Conservation (phyloP, 345 rosid species). For the Lumnitzera racemosa region DNA sequence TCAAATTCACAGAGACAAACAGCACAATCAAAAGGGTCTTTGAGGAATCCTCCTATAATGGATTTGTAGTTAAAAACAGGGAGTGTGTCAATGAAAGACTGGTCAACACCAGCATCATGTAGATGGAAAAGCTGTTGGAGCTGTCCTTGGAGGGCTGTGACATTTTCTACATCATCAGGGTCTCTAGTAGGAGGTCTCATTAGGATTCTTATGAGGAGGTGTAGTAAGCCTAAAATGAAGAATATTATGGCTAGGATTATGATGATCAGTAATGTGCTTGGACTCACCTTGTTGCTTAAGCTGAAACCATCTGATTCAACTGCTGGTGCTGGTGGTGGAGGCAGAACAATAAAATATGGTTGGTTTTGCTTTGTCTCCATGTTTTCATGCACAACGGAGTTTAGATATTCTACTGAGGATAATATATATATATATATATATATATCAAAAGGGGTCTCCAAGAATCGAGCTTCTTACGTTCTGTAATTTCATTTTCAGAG, state of each 20-base stretch:
- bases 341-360: conserved; percentile 25
- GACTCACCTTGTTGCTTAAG: conserved; percentile 65
- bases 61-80: conserved; percentile 83
- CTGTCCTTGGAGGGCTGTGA: conserved; percentile 91
- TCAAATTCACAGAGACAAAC: conserved; percentile 97
- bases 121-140: conserved; percentile 92
- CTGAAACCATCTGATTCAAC: conserved; percentile 27
- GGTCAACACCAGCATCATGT: conserved; percentile 95
- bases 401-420: conserved; percentile 18
- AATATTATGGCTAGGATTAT: conserved; percentile 81
- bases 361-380: conserved; percentile 8
- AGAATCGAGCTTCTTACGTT: conserved; percentile 18
- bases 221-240: conserved; percentile 87
- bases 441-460: conserved; percentile 15
- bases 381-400: conserved; percentile 26
- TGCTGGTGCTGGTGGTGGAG: conserved; percentile 15
- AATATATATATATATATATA: too few species aligned
- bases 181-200: conserved; percentile 57
- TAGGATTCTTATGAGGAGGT: conserved; percentile 74
- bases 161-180: conserved; percentile 52
- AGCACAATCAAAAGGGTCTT: conserved; percentile 88
- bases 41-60: conserved; percentile 48
- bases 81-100: conserved; percentile 87
- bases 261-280: conserved; percentile 67
- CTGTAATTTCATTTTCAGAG: conserved; percentile 9